These are phyloP conservation scores for Rhizopus microsporus DNA, from an alignment of 371 early-diverging fungal genomes.

Conservation along the genomic window DNA sequence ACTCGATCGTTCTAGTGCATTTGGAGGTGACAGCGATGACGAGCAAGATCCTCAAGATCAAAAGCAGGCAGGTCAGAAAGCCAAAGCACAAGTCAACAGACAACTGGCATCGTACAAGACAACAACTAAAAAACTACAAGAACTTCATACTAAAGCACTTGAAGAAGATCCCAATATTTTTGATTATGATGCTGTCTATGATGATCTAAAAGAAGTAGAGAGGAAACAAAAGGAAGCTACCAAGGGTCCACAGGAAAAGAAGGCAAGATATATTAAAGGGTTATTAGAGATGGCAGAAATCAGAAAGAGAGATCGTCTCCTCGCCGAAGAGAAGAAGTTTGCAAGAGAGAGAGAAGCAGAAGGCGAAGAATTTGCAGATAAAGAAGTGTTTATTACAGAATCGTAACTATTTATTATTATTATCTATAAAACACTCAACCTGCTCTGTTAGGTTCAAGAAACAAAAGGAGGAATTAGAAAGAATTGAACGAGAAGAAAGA, in stretches of 20 bases:
- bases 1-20: constrained; percentile 22
- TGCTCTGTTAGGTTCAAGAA: constrained; percentile 61
- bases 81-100: constrained; percentile 36
- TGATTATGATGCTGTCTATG: constrained; percentile 92
- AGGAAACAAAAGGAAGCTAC: constrained; percentile 48
- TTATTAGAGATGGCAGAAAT: constrained; percentile 76
- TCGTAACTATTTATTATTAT: constrained; percentile 49
- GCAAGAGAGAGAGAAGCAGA: constrained; percentile 71
- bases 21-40: constrained; percentile 26
- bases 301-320: constrained; percentile 81
- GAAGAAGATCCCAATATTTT: constrained; percentile 83
- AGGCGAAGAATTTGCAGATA: constrained; percentile 59
- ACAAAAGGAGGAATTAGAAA: constrained; percentile 75
- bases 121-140: constrained; percentile 43
- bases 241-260: constrained; percentile 30
- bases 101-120: constrained; percentile 30
- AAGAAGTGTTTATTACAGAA: constrained; percentile 87
- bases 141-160: constrained; percentile 66
- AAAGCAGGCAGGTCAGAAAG: constrained; percentile 12
- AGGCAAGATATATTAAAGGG: constrained; percentile 82
- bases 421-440: neutral
- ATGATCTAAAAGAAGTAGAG: constrained; percentile 75
- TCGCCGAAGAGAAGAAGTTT: constrained; percentile 79
- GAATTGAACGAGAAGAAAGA: constrained; percentile 83
- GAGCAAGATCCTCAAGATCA: constrained; percentile 25